These are phyloP conservation scores for Thalassiosira exigua DNA, from an alignment of 352 stramenopile genomes.

Conservation along the genomic window DNA sequence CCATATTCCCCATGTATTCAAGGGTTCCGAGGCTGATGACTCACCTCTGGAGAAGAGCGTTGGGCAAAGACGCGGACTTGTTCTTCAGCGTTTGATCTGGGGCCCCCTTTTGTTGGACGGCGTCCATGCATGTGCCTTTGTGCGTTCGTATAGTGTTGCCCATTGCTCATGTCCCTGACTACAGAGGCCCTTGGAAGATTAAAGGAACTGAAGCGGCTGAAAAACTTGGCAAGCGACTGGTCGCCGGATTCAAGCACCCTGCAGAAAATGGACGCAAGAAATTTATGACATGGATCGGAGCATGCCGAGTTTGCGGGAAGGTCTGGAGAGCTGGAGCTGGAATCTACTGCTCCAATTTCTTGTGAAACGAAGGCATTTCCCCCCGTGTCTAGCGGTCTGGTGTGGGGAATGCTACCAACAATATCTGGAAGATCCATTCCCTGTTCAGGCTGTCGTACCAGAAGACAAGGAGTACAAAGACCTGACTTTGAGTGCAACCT, in stretches of 20 bases:
- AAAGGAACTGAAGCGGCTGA: neutral
- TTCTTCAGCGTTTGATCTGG: constrained; percentile 13
- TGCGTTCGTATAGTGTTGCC: constrained; percentile 41
- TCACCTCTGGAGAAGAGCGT: neutral
- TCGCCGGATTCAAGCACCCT: neutral
- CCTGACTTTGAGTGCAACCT: constrained; percentile 50
- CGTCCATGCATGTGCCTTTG: constrained; percentile 34
- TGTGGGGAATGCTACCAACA: constrained; percentile 36
- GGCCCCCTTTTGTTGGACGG: constrained; percentile 6
- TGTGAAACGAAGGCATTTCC: constrained; percentile 20
- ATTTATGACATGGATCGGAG: constrained; percentile 44
- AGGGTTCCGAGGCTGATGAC: constrained; percentile 8
- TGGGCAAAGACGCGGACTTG: constrained; percentile 27
- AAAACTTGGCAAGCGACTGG: neutral
- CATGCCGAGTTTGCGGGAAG: constrained; percentile 29
- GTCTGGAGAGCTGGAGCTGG: constrained; percentile 14
- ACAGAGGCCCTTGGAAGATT: constrained; percentile 17
- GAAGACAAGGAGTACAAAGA: constrained; percentile 11
- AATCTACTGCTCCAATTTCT: constrained; percentile 64
- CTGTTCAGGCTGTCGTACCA: neutral
- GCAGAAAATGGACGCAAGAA: neutral
- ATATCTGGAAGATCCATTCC: constrained; percentile 25
- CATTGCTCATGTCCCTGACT: constrained; percentile 1
- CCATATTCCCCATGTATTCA: constrained; percentile 20
- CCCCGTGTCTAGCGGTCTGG: constrained; percentile 44